Evolutionary conservation across 345 rosid genomes (phyloP).

Genomic region (Rhodamnia argentea): DNA sequence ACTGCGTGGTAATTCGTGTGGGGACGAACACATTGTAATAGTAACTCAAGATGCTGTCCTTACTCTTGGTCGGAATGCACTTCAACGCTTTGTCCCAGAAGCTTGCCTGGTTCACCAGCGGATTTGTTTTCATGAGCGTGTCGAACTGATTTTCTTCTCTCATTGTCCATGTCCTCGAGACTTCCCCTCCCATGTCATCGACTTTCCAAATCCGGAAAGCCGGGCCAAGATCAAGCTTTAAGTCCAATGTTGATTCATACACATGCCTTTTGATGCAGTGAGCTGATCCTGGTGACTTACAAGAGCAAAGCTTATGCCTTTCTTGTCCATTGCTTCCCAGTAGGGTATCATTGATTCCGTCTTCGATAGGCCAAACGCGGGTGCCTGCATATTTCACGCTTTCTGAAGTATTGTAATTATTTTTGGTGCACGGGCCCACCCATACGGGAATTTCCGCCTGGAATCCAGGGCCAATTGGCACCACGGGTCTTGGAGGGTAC

Average conservation of each 20-base stretch:
- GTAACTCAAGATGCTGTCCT: conserved; percentile 21
- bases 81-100: conserved; percentile 20
- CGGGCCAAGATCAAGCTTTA: conserved; percentile 13
- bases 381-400: conserved; percentile 29
- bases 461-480: conserved; percentile 35
- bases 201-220: conserved; percentile 32
- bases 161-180: conserved; percentile 21
- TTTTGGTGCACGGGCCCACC: conserved; percentile 14
- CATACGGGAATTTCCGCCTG: conserved; percentile 40
- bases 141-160: conserved; percentile 21
- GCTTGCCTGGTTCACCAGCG: not conserved
- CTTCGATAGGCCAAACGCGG: conserved; percentile 29
- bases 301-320: conserved; percentile 27
- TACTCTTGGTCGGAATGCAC: conserved; percentile 16
- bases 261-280: conserved; percentile 11
- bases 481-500: conserved; percentile 2
- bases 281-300: conserved; percentile 19
- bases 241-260: conserved; percentile 10
- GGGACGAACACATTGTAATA: conserved; percentile 31
- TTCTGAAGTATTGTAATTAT: conserved; percentile 16
- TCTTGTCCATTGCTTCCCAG: conserved; percentile 18
- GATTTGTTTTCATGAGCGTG: conserved; percentile 13
- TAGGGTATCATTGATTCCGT: not conserved
- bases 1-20: conserved; percentile 17
- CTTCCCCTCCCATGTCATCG: conserved; percentile 31